These are phyloP conservation scores for Psilocybe azurescens DNA, from an alignment of 768 basidiomycete species.

Conservation along the genomic window DNA sequence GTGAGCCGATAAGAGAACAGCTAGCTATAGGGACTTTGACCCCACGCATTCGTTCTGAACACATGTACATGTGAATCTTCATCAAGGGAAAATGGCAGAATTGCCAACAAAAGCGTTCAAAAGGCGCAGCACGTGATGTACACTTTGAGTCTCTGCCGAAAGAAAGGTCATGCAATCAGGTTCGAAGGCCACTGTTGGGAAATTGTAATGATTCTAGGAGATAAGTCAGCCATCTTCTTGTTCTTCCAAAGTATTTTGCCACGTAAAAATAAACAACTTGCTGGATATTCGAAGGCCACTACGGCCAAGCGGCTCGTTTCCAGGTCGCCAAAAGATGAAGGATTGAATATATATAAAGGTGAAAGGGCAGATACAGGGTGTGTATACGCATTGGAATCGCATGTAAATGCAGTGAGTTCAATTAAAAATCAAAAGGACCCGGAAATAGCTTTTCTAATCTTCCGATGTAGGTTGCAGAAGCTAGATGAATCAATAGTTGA, in stretches of 20 bases:
- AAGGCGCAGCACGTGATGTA: slow-evolving; percentile 4
- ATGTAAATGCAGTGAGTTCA: not conserved
- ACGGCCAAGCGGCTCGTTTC: not conserved
- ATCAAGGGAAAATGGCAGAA: not conserved
- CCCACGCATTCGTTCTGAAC: slow-evolving; percentile 9
- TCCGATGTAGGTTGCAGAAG: not conserved
- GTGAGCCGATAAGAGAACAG: slow-evolving; percentile 6
- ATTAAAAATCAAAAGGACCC: not conserved
- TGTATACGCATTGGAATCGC: not conserved
- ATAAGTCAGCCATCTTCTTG: not conserved
- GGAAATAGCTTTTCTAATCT: not conserved
- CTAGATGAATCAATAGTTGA: too few species aligned
- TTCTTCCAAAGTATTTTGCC: not conserved
- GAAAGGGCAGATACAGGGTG: not conserved
- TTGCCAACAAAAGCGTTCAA: slow-evolving; percentile 4
- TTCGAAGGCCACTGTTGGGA: not conserved
- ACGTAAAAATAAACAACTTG: not conserved
- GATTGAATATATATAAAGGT: too few species aligned
- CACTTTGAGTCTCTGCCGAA: not conserved
- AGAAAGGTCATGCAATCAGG: not conserved
- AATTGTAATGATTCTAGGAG: not conserved
- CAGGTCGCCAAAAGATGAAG: not conserved
- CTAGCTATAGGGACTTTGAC: not conserved
- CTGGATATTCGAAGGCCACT: not conserved
- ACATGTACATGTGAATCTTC: slow-evolving; percentile 12